These are phyloP conservation scores for Alternaria brassicae DNA, from an alignment of 2,329 filamentous ascomycete species.

Conservation along the genomic window DNA sequence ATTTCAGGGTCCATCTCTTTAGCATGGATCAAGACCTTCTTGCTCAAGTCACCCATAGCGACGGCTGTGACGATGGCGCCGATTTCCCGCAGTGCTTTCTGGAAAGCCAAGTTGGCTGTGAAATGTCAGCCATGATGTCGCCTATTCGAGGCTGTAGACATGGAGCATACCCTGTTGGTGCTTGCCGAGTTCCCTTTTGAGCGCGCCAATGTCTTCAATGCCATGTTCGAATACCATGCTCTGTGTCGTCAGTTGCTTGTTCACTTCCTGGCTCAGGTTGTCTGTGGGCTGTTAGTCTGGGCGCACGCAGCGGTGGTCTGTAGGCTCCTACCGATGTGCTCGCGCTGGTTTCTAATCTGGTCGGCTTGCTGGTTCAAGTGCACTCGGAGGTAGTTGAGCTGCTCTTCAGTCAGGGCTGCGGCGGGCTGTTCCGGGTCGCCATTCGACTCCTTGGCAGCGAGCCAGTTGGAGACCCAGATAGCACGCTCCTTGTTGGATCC, in stretches of 20 bases:
- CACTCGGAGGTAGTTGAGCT: conserved; percentile 83
- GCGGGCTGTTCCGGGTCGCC: conserved; percentile 55
- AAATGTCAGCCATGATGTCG: conserved; percentile 79
- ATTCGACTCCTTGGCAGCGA: conserved; percentile 61
- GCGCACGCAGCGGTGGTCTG: background rate
- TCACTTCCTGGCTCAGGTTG: conserved; percentile 83
- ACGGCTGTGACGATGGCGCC: conserved; percentile 97
- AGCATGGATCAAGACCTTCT: conserved; percentile 94
- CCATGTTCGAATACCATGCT: conserved; percentile 79
- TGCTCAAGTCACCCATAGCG: conserved; percentile 91
- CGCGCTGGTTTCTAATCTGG: conserved; percentile 84
- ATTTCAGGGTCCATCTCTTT: conserved; percentile 99
- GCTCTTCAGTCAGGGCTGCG: conserved; percentile 75
- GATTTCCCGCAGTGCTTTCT: conserved; percentile 95
- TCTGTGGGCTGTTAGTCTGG: conserved; percentile 50
- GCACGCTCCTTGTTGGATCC: conserved; percentile 48
- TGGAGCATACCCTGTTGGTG: conserved; percentile 67
- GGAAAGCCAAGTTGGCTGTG: conserved; percentile 93
- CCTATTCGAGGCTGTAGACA: background rate
- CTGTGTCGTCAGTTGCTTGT: conserved; percentile 84
- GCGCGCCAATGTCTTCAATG: conserved; percentile 83
- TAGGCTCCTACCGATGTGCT: conserved; percentile 66
- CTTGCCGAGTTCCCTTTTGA: conserved; percentile 94
- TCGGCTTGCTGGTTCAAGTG: conserved; percentile 94
- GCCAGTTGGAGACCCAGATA: conserved; percentile 59